These are phyloP conservation scores for Pigoraptor vietnamica DNA, from an alignment of 78 protist species.

Conservation along the genomic window DNA sequence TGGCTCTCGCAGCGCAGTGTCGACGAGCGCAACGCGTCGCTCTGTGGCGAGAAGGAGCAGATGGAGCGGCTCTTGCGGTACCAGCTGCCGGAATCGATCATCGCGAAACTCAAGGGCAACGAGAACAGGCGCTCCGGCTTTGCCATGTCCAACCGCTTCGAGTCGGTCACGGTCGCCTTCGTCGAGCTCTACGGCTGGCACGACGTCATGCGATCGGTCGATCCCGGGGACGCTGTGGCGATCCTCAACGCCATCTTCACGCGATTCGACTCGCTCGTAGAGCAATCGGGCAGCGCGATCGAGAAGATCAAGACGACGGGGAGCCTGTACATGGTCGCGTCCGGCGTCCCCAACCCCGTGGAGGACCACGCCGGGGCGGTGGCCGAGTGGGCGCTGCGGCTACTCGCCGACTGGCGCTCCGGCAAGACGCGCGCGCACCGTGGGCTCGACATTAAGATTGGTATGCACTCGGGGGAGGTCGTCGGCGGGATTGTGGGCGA, in stretches of 20 bases:
- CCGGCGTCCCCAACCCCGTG: background rate
- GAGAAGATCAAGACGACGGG: background rate
- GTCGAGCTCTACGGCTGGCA: background rate
- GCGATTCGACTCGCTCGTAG: background rate
- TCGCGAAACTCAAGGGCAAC: background rate
- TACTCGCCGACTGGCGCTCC: background rate
- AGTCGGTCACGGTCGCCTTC: background rate
- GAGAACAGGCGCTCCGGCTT: background rate
- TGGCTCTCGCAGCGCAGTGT: background rate
- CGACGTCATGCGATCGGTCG: background rate
- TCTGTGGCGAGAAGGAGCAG: background rate
- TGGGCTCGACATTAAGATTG: background rate
- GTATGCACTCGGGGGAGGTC: background rate
- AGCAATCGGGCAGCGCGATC: background rate
- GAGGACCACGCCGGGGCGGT: background rate
- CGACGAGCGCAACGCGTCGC: background rate
- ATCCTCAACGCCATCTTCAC: background rate
- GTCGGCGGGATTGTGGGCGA: conserved; percentile 77
- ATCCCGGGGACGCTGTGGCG: background rate
- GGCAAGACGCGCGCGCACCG: background rate
- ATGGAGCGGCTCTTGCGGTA: background rate
- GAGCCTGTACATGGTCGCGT: background rate
- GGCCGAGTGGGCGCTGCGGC: background rate
- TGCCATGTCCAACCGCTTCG: background rate
- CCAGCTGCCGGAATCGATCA: background rate